phyloP scores from a whole-genome alignment of 306 rosid species.

The Carpinus fangiana region DNA sequence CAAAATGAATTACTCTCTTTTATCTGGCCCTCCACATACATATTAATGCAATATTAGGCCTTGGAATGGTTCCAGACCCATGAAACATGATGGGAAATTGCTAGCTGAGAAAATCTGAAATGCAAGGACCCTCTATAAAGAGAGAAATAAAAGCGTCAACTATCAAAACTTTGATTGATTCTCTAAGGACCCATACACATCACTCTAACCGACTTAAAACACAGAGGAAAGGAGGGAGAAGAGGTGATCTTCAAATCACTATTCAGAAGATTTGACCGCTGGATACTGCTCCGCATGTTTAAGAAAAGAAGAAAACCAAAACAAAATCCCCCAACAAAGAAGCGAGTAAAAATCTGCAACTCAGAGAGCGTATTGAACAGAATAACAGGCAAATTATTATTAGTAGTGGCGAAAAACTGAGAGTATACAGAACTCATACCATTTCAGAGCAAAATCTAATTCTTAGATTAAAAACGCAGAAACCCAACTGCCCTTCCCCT shows the following conservation, averaged over 20 bases:
- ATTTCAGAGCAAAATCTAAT: slow-evolving; percentile 10
- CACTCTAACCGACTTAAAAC: neutral
- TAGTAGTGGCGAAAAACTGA: neutral
- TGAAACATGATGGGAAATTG: neutral
- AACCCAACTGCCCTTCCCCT: neutral
- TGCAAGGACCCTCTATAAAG: neutral
- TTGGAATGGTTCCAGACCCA: neutral
- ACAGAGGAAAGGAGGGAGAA: neutral
- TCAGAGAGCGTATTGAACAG: neutral
- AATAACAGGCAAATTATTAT: neutral
- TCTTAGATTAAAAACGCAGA: neutral
- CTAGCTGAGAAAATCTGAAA: neutral
- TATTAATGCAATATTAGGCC: neutral
- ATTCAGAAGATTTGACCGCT: neutral
- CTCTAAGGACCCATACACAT: neutral
- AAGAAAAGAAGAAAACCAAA: neutral
- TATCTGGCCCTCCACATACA: neutral
- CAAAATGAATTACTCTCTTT: neutral
- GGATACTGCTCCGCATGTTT: neutral
- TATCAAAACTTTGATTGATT: neutral
- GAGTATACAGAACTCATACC: slow-evolving; percentile 2
- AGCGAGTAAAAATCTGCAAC: neutral
- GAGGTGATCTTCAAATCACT: too few species aligned
- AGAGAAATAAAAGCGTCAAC: neutral
- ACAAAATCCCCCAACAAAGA: neutral